These are phyloP conservation scores for Myxozyma udenii DNA, from an alignment of 805 yeast genomes.

Conservation along the genomic window DNA sequence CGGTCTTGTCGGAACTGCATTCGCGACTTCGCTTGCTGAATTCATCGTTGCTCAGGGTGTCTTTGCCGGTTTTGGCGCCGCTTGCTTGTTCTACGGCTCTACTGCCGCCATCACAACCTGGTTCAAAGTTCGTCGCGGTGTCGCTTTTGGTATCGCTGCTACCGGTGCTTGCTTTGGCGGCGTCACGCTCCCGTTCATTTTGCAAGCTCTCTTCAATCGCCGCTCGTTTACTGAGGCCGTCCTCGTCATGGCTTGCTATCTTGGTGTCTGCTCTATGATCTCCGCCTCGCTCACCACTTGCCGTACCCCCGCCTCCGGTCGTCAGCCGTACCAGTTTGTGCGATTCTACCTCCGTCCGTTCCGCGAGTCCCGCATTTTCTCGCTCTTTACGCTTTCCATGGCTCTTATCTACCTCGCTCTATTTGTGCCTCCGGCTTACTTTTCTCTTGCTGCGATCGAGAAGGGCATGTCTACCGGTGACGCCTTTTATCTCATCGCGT, in stretches of 20 bases:
- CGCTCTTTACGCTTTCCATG: slow-evolving; percentile 31
- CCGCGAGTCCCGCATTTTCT: slow-evolving; percentile 31
- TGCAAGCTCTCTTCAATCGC: slow-evolving; percentile 36
- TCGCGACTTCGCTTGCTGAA: slow-evolving; percentile 48
- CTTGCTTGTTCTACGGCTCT: slow-evolving; percentile 46
- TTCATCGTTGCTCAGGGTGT: slow-evolving; percentile 54
- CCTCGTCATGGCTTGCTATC: slow-evolving; percentile 48
- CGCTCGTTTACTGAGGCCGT: slow-evolving; percentile 51
- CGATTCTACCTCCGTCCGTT: slow-evolving; percentile 31
- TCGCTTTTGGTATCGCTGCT: slow-evolving; percentile 49
- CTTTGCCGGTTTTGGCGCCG: slow-evolving; percentile 47
- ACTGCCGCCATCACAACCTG: slow-evolving; percentile 48
- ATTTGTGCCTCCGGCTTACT: slow-evolving; percentile 38
- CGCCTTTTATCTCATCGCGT: slow-evolving; percentile 36
- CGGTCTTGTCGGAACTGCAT: slow-evolving; percentile 36
- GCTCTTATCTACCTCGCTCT: slow-evolving; percentile 35
- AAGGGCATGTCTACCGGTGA: slow-evolving; percentile 28
- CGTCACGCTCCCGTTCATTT: slow-evolving; percentile 44
- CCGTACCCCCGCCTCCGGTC: slow-evolving; percentile 30
- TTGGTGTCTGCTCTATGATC: slow-evolving; percentile 34
- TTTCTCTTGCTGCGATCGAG: slow-evolving; percentile 34
- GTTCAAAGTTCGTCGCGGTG: slow-evolving; percentile 45
- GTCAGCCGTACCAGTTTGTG: slow-evolving; percentile 18
- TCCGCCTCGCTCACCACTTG: slow-evolving; percentile 31
- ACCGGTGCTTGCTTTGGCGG: slow-evolving; percentile 55